These are phyloP conservation scores for Aspergillus texensis DNA, from an alignment of 2,329 filamentous ascomycete genomes.

Conservation along the genomic window DNA sequence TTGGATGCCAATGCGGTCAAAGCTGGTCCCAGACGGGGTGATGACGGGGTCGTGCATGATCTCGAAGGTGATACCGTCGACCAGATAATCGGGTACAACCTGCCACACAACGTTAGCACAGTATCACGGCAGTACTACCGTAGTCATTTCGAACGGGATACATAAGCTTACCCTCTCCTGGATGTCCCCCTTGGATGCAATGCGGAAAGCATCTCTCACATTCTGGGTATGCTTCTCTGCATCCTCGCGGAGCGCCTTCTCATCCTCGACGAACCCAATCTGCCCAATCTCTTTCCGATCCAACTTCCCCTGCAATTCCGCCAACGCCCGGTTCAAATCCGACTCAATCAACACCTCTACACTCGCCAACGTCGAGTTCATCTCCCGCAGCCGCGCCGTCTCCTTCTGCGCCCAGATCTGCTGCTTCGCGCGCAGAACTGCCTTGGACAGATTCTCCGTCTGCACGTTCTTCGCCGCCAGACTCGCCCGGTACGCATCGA, in stretches of 20 bases:
- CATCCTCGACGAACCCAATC: slow-evolving; percentile 70
- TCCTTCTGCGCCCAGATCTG: slow-evolving; percentile 81
- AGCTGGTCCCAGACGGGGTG: slow-evolving; percentile 80
- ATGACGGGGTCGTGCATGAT: slow-evolving; percentile 56
- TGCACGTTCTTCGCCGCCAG: slow-evolving; percentile 65
- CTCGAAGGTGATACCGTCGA: slow-evolving; percentile 54
- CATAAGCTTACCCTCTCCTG: slow-evolving; percentile 43
- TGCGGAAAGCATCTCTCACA: slow-evolving; percentile 47
- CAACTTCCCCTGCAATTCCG: slow-evolving; percentile 37
- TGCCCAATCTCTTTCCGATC: slow-evolving; percentile 51
- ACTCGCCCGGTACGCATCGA: slow-evolving; percentile 73
- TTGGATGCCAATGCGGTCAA: slow-evolving; percentile 81
- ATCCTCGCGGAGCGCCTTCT: slow-evolving; percentile 59
- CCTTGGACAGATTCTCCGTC: slow-evolving; percentile 69
- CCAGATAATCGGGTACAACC: slow-evolving; percentile 52
- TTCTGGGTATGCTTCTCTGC: slow-evolving; percentile 51
- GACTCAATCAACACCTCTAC: slow-evolving; percentile 45
- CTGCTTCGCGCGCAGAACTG: slow-evolving; percentile 81
- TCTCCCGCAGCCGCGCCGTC: slow-evolving; percentile 46
- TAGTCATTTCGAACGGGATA: background rate
- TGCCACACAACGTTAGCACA: slow-evolving; percentile 23
- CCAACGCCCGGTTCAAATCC: slow-evolving; percentile 42
- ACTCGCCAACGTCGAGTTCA: slow-evolving; percentile 44
- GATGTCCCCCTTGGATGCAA: slow-evolving; percentile 45
- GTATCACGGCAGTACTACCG: background rate